Conservation (phyloP, 2,329 filamentous ascomycete species). For the Scedosporium aurantiacum region DNA sequence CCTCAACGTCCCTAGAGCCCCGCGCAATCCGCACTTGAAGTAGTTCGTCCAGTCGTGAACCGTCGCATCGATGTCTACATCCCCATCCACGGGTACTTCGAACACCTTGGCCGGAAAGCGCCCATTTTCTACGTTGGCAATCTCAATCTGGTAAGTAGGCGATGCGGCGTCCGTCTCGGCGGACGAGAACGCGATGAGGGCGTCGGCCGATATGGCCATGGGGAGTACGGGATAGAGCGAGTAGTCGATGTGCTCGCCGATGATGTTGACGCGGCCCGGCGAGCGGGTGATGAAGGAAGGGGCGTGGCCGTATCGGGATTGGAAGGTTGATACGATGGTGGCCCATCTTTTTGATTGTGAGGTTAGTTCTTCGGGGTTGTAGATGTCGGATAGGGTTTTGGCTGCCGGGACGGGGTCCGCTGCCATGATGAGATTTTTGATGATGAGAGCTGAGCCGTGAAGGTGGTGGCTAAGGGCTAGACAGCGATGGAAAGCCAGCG, state of each 20-base stretch:
- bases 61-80: conserved; percentile 72
- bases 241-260: conserved; percentile 99
- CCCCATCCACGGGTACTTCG: conserved; percentile 45
- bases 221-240: conserved; percentile 91
- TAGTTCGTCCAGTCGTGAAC: conserved; percentile 96
- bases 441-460: background rate
- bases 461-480: background rate
- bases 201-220: conserved; percentile 88
- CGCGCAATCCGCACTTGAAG: conserved; percentile 84
- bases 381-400: conserved; percentile 68
- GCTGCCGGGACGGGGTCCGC: conserved; percentile 57
- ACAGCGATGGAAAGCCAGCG: too few species aligned
- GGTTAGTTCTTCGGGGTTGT: conserved; percentile 60
- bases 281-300: conserved; percentile 80
- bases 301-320: conserved; percentile 53
- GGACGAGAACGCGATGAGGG: conserved; percentile 67
- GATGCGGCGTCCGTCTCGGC: conserved; percentile 37
- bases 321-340: conserved; percentile 59
- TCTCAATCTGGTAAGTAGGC: conserved; percentile 55
- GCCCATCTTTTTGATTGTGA: conserved; percentile 67
- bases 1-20: conserved; percentile 67
- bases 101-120: conserved; percentile 73
- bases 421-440: background rate
- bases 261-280: conserved; percentile 92
- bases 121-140: conserved; percentile 65